Percentiles rank a stretch among this genome's conserved stretches.
phyloP scores from a whole-genome alignment of 1,284 basidiomycete species.

The Malassezia sympodialis region DNA sequence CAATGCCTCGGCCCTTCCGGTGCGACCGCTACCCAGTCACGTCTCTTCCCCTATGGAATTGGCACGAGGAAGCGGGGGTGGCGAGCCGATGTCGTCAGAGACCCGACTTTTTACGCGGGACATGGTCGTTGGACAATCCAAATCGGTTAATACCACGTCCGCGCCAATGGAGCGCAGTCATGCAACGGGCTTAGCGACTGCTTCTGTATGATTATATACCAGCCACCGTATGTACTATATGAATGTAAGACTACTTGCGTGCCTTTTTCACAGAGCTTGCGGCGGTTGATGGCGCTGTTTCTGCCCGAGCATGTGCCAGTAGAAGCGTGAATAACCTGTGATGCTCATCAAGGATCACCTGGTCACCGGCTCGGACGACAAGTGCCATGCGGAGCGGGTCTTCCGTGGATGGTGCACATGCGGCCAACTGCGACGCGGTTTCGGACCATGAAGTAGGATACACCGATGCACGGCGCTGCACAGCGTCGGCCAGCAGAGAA shows the following conservation, averaged over 20 bases:
- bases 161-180: background rate
- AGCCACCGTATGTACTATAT: background rate
- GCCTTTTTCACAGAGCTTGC: background rate
- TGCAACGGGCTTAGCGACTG: background rate
- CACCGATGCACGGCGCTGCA: background rate
- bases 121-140: background rate
- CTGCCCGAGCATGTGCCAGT: slow-evolving; percentile 1
- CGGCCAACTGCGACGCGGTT: background rate
- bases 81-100: background rate
- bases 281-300: background rate
- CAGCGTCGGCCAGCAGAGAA: slow-evolving; percentile 1
- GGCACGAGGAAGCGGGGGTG: background rate
- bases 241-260: background rate
- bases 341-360: slow-evolving; percentile 14
- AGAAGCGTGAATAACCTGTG: background rate
- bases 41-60: background rate
- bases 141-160: background rate
- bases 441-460: slow-evolving; percentile 9
- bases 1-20: background rate
- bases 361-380: slow-evolving; percentile 15
- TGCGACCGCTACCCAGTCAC: background rate
- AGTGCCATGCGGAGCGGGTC: slow-evolving; percentile 14
- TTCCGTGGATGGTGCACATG: background rate
- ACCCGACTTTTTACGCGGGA: background rate
- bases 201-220: slow-evolving; percentile 1